Evolutionary conservation across 225 moss, liverwort and hornwort species (phyloP).

Genomic region (Physcomitrium patens): DNA sequence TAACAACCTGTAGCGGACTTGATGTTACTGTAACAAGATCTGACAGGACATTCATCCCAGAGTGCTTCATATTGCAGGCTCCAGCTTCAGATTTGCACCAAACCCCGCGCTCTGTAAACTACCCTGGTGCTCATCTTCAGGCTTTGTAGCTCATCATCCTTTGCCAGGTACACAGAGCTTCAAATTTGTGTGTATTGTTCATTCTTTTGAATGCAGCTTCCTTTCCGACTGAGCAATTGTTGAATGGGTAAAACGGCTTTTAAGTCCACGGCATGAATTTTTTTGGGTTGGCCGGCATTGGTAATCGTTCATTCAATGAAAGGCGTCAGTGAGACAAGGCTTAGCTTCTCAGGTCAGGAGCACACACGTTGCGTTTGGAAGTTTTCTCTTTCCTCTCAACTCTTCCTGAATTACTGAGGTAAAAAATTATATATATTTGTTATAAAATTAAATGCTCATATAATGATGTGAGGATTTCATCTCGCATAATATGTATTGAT

Average conservation of each 20-base stretch:
- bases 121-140: background rate
- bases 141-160: background rate
- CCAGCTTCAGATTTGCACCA: too few species aligned
- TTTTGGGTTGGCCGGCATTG: background rate
- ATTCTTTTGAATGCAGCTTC: background rate
- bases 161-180: background rate
- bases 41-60: slow-evolving; percentile 14
- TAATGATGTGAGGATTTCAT: too few species aligned
- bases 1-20: slow-evolving; percentile 31
- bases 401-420: too few species aligned
- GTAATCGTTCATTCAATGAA: background rate
- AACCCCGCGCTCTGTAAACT: too few species aligned
- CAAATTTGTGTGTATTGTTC: background rate
- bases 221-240: background rate
- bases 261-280: background rate
- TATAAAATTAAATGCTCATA: too few species aligned
- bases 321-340: too few species aligned
- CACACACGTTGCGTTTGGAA: too few species aligned
- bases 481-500: too few species aligned
- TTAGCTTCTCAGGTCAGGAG: too few species aligned
- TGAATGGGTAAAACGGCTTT: slow-evolving; percentile 29
- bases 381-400: too few species aligned
- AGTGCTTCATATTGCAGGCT: background rate
- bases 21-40: slow-evolving; percentile 23
- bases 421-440: too few species aligned